Conservation (phyloP, 2,329 filamentous ascomycete genomes). For the Pseudogymnoascus sp. region DNA sequence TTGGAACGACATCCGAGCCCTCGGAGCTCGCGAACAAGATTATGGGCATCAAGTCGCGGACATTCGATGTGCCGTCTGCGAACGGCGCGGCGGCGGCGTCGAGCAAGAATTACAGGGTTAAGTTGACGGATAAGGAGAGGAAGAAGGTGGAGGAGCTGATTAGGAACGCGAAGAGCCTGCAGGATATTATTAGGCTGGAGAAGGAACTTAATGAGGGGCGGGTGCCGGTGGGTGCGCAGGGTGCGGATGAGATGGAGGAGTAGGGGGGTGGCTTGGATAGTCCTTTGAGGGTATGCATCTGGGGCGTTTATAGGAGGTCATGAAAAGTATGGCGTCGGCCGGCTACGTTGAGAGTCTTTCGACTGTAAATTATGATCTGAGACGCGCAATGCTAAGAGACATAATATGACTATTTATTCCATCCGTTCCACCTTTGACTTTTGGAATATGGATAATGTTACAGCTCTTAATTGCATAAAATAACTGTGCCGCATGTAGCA, state of each 20-base stretch:
- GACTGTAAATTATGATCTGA: constrained; percentile 7
- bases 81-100: constrained; percentile 37
- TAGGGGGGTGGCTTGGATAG: constrained; percentile 23
- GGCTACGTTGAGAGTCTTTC: not conserved
- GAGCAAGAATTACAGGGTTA: constrained; percentile 63
- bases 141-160: constrained; percentile 80
- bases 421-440: not conserved
- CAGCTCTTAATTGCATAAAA: constrained; percentile 4
- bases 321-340: constrained; percentile 6
- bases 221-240: constrained; percentile 60
- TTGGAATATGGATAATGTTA: not conserved
- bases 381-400: constrained; percentile 2
- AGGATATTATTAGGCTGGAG: constrained; percentile 84
- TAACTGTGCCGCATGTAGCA: not conserved
- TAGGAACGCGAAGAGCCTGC: constrained; percentile 75
- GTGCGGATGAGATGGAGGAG: constrained; percentile 54
- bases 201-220: constrained; percentile 86
- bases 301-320: constrained; percentile 3
- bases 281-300: not conserved
- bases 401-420: constrained; percentile 3
- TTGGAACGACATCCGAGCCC: constrained; percentile 70
- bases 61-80: constrained; percentile 52
- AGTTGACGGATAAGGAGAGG: constrained; percentile 82
- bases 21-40: constrained; percentile 76
- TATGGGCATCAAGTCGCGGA: constrained; percentile 72